phyloP scores from a whole-genome alignment of 225 moss, liverwort and hornwort species.

The Bryoerythrophyllum caledonicum region DNA sequence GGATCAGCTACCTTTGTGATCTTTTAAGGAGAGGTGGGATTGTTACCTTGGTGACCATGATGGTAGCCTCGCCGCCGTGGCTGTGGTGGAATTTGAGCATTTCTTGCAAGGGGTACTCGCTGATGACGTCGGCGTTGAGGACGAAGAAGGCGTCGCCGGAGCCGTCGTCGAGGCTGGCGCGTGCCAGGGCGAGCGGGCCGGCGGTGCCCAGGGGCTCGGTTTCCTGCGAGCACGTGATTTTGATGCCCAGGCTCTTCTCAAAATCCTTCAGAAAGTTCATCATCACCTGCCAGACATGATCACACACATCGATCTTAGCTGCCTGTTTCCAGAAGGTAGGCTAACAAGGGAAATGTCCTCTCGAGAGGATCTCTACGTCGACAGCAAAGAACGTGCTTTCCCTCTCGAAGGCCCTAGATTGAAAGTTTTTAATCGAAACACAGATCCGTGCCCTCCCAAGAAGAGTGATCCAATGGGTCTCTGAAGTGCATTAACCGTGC shows the following conservation, averaged over 20 bases:
- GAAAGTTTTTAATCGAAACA: neutral
- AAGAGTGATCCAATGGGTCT: neutral
- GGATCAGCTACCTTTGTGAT: too few relatives aligned
- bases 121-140: conserved; percentile 91
- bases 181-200: conserved; percentile 89
- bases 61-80: conserved; percentile 84
- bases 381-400: too few relatives aligned
- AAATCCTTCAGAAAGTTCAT: conserved; percentile 88
- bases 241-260: conserved; percentile 80
- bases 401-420: too few relatives aligned
- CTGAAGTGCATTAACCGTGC: too few relatives aligned
- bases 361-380: too few relatives aligned
- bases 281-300: conserved; percentile 64
- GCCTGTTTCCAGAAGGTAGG: too few relatives aligned
- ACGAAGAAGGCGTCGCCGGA: conserved; percentile 92
- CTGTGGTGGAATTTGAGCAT: conserved; percentile 87
- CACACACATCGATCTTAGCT: too few relatives aligned
- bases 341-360: too few relatives aligned
- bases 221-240: conserved; percentile 93
- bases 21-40: too few relatives aligned
- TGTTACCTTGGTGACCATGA: conserved; percentile 93
- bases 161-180: conserved; percentile 82
- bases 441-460: neutral
- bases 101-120: conserved; percentile 82
- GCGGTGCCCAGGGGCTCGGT: conserved; percentile 97